Base-by-base conservation (phyloP, 164 flowering plant species). In the Malania oleifera region DNA sequence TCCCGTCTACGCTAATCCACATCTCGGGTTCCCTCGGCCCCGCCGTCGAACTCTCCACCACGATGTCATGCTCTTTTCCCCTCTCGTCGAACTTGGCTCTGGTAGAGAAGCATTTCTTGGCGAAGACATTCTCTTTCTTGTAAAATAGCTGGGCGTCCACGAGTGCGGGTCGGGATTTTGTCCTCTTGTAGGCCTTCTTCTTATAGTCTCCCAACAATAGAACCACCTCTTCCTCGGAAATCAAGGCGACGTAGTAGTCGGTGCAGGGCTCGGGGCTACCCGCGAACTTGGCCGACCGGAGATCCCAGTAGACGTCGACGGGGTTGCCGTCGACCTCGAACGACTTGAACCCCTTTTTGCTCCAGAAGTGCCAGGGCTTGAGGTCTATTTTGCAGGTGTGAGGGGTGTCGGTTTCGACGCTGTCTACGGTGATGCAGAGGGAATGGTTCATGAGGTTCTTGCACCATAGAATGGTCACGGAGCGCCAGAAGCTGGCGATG, bases 321-420 rank as follows among this genome's bases (percentile, higher is more conserved):
- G 57, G 78, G 44, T 61, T 57, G 6, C 82, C 83, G 1, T 86
- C 92, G 0, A 86, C 78, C n/a, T 80, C 85, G 29, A 90, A 77
- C 1, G 85, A 73, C 31, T 88, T 90, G 65, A 65, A 77, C 22
- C 99, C 96, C 64, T 88, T 87, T 43, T 81, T 86, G 77, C 80
- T 82, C 99, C 97, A 93, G 56, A 93, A 90, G 20, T 81, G 86
- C 97, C 97, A 93, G 0, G 99, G 95, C 74, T 90, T 90, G 18
- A 93, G 76, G 50, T 93, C 99, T 24, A 93, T 73, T 67, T 90
- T 93, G 78, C 85, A 90, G 2, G 65, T 72, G 69, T 73, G 58
- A 10, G 62, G 77, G n/a, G 28, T 31, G 0, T 78, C 84, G 7
- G 72, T 74, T 27, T n/a, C n/a, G n/a, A n/a, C n/a, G n/a, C n/a